A percentile compares a stretch with the other conserved stretches of the same genome.
Conservation (phyloP, 345 rosid species). For the Aethionema arabicum region DNA sequence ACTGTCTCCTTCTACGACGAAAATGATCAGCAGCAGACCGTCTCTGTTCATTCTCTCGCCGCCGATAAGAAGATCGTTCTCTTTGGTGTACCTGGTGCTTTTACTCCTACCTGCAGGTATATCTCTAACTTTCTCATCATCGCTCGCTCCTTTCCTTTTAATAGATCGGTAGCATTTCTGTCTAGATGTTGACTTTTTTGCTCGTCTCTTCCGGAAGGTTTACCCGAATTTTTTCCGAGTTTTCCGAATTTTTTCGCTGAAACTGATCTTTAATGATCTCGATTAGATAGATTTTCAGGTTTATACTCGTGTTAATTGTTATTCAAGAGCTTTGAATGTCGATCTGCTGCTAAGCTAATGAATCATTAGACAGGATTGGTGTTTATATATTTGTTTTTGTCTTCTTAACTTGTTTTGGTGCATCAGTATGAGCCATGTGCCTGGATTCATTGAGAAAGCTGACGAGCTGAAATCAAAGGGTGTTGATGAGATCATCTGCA, state of each 20-base stretch:
- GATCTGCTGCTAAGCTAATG: background rate
- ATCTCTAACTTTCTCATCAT: background rate
- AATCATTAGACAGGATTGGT: background rate
- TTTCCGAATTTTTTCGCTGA: background rate
- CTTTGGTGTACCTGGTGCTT: conserved; percentile 98
- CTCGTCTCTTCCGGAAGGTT: too few relatives aligned
- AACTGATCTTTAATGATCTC: background rate
- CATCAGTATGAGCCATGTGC: conserved; percentile 82
- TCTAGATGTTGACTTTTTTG: background rate
- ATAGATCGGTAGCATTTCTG: background rate
- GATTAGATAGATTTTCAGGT: background rate
- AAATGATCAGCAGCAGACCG: conserved; percentile 72
- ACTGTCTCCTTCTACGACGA: conserved; percentile 82
- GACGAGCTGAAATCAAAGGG: conserved; percentile 83
- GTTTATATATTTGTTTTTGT: conserved; percentile 3
- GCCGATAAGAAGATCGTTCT: conserved; percentile 80
- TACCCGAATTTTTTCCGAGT: background rate
- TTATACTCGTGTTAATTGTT: background rate
- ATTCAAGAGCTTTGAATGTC: background rate
- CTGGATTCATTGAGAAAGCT: conserved; percentile 91
- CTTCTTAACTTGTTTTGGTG: background rate
- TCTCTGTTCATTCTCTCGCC: conserved; percentile 76
- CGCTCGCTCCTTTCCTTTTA: background rate
- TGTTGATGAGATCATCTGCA: conserved; percentile 67
- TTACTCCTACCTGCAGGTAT: conserved; percentile 99